phyloP scores from a whole-genome alignment of 2,329 filamentous ascomycete species.

The Botrytis hyacinthi region DNA sequence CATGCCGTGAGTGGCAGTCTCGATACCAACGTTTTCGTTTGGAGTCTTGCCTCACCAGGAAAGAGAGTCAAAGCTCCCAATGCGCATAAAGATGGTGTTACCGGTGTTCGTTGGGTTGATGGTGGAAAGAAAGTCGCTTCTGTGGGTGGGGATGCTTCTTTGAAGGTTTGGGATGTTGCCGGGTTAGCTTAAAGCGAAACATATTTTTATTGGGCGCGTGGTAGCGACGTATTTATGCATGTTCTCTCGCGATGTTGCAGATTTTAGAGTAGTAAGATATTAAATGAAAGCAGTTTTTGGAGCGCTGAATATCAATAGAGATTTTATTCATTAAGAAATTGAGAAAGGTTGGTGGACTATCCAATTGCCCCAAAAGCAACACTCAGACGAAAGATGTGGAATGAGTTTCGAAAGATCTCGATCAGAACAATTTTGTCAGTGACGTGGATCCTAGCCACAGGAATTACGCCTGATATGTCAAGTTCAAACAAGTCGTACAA shows the following conservation, averaged over 20 bases:
- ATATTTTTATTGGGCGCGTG: neutral
- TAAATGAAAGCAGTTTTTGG: neutral
- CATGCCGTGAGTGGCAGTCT: constrained; percentile 81
- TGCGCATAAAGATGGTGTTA: constrained; percentile 94
- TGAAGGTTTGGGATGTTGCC: constrained; percentile 81
- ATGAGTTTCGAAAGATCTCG: neutral
- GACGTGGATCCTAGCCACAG: constrained; percentile 9
- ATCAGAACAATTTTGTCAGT: neutral
- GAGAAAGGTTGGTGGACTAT: neutral
- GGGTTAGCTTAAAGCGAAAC: constrained; percentile 47
- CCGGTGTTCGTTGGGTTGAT: constrained; percentile 77
- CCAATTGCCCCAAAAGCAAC: neutral
- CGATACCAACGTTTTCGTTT: constrained; percentile 90
- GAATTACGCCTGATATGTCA: neutral
- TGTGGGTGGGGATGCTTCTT: constrained; percentile 79
- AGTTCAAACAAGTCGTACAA: neutral
- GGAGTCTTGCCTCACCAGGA: constrained; percentile 81
- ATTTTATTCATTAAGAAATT: neutral
- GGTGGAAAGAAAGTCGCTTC: constrained; percentile 68
- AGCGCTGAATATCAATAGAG: neutral
- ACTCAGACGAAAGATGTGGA: neutral
- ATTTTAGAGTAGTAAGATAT: neutral
- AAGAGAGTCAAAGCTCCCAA: constrained; percentile 81
- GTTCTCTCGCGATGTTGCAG: neutral
- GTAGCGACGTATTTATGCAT: constrained; percentile 1